phyloP scores from a whole-genome alignment of 2,329 filamentous ascomycete species.

The Gnomoniopsis smithogilvyi region DNA sequence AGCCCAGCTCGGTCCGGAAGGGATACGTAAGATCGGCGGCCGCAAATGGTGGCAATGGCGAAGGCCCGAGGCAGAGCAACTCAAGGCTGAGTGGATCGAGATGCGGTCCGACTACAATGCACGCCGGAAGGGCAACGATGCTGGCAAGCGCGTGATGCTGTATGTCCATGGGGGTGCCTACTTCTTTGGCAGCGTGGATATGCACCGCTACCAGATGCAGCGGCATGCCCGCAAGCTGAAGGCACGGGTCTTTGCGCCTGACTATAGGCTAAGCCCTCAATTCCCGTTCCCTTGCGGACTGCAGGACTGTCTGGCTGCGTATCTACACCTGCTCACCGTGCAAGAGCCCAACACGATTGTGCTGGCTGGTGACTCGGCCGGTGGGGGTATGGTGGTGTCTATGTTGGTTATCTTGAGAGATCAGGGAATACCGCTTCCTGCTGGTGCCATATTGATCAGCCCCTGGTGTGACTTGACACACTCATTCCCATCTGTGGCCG shows the following conservation, averaged over 20 bases:
- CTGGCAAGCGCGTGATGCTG: conserved; percentile 75
- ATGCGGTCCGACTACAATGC: conserved; percentile 80
- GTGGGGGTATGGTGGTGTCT: conserved; percentile 82
- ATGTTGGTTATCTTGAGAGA: conserved; percentile 80
- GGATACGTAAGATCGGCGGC: conserved; percentile 74
- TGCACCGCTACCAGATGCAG: conserved; percentile 98
- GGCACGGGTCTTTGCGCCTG: conserved; percentile 80
- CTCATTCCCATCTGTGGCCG: conserved; percentile 86
- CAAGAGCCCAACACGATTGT: conserved; percentile 81
- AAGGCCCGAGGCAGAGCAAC: conserved; percentile 52
- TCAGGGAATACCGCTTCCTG: conserved; percentile 77
- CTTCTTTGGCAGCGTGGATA: conserved; percentile 92
- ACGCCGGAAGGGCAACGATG: conserved; percentile 58
- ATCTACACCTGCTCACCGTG: conserved; percentile 74
- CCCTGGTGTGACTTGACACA: conserved; percentile 97
- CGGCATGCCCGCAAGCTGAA: conserved; percentile 91
- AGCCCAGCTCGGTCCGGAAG: conserved; percentile 73
- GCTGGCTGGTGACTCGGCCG: conserved; percentile 88
- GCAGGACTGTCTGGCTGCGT: conserved; percentile 84
- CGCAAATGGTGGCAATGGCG: conserved; percentile 89
- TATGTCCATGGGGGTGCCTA: conserved; percentile 95
- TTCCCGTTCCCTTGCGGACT: conserved; percentile 94
- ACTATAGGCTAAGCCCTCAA: conserved; percentile 85
- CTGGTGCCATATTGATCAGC: conserved; percentile 85
- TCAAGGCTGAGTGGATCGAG: conserved; percentile 93